phyloP scores from a whole-genome alignment of 108 stramenopile genomes.

The Nannochloropsis salina region DNA sequence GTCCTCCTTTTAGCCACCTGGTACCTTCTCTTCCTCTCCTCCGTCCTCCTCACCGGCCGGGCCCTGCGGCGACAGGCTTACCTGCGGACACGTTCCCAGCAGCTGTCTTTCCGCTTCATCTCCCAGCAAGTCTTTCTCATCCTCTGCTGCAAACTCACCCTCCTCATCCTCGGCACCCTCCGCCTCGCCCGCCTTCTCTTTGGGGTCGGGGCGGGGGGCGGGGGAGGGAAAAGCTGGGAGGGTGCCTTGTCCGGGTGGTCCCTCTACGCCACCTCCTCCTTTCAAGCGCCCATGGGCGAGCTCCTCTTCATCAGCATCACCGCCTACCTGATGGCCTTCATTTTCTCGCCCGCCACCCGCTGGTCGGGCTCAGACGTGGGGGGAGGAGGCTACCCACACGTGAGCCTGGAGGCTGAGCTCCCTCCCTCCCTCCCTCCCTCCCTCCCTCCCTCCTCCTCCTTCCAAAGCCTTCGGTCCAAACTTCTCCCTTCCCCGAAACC shows the following conservation, averaged over 20 bases:
- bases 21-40: background rate
- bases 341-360: conserved; percentile 32
- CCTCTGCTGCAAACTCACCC: background rate
- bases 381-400: conserved; percentile 27
- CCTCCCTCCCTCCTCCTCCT: background rate
- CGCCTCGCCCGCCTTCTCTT: conserved; percentile 1
- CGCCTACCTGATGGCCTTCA: conserved; percentile 31
- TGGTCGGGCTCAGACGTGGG: conserved; percentile 24
- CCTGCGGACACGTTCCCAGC: conserved; percentile 34
- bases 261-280: background rate
- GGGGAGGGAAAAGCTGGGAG: background rate
- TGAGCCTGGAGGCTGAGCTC: conserved; percentile 38
- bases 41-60: conserved; percentile 22
- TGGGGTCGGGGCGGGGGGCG: background rate
- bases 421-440: background rate
- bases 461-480: background rate
- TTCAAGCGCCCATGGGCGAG: conserved; percentile 31
- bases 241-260: background rate
- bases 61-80: conserved; percentile 40
- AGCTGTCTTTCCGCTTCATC: conserved; percentile 41
- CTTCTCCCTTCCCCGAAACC: conserved; percentile 49
- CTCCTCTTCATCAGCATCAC: conserved; percentile 26
- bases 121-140: conserved; percentile 29
- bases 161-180: background rate
- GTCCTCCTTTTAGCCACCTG: background rate